Base-by-base conservation (phyloP, 2,329 filamentous ascomycete genomes). In the Stemphylium vesicarium region DNA sequence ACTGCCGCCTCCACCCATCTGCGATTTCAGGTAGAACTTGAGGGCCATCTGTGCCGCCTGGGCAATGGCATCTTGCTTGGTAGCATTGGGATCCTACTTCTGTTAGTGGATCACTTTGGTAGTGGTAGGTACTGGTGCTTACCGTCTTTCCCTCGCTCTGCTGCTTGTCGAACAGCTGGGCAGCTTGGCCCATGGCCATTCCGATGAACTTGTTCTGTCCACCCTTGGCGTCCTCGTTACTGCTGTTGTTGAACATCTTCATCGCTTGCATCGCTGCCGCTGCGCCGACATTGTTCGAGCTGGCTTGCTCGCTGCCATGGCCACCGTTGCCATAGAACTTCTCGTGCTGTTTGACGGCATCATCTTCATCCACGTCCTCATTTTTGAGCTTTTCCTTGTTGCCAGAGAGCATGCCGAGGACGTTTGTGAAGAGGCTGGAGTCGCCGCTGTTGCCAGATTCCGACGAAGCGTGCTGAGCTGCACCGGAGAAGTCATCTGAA, bases 11-110 rank as follows among this genome's bases (percentile, higher is more conserved):
- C 77, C 77, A 24, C 79, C 77, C 71, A 76, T 76, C 73, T 92
- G 83, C 65, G 84, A 86, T 84, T 96, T 93, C 80, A 96, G 79
- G 76, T 93, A 96, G 85, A 96, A 89, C 84, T 96, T 92, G 66
- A 96, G 76, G 2, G 92, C 93, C 84, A 91, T 89, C 82, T 96
- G 88, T 1, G 87, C 92, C 3, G 93, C 93, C 74, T 87, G 81
- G 72, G 89, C 86, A 41, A 97, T 80, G 44, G 87, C 91, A 42
- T 86, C 87, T 77, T 96, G 86, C 84, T 96, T 96, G 77, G 85
- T 89, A 4, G 88, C 84, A 22, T 83, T 82, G 20, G 81, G 65
- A 22, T 69, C 57, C 73, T 77, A 24, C 10, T 42, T n/a, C 4
- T 45, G 32, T 66, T 52, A 65, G 76, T 3, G 79, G 16, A 85